phyloP scores from a whole-genome alignment of 2,329 filamentous ascomycete species.

The Cladosporium sp. region DNA sequence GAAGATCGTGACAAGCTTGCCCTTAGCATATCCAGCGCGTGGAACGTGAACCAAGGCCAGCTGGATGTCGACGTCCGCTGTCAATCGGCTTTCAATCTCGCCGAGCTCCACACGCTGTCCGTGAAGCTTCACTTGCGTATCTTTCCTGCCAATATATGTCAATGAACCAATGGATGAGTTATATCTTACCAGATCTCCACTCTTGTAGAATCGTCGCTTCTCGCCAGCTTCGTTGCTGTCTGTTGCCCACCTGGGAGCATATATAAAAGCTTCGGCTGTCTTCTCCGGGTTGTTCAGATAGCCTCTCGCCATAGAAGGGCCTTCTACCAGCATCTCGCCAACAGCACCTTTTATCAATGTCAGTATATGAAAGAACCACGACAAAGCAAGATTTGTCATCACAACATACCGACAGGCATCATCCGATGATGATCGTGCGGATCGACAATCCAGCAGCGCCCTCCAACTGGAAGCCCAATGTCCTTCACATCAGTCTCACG shows the following conservation, averaged over 20 bases:
- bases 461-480: constrained; percentile 4
- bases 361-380: too few species aligned
- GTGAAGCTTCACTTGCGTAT: constrained; percentile 21
- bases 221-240: constrained; percentile 5
- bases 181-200: constrained; percentile 24
- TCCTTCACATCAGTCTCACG: constrained; percentile 8
- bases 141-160: constrained; percentile 20
- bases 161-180: constrained; percentile 19
- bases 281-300: constrained; percentile 34
- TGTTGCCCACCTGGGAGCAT: constrained; percentile 9
- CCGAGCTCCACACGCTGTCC: constrained; percentile 22
- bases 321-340: constrained; percentile 44
- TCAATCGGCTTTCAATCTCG: constrained; percentile 42
- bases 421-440: constrained; percentile 8
- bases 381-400: too few species aligned
- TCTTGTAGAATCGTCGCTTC: constrained; percentile 17
- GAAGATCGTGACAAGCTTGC: constrained; percentile 67
- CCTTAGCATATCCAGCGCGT: constrained; percentile 70
- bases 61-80: constrained; percentile 57
- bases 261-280: constrained; percentile 29
- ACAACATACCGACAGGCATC: constrained; percentile 11
- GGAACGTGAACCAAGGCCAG: constrained; percentile 72
- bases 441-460: constrained; percentile 8
- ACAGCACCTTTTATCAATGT: constrained; percentile 1
- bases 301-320: constrained; percentile 39